Conservation (phyloP, 129 eudicot genomes). For the Ambrosia trifida region DNA sequence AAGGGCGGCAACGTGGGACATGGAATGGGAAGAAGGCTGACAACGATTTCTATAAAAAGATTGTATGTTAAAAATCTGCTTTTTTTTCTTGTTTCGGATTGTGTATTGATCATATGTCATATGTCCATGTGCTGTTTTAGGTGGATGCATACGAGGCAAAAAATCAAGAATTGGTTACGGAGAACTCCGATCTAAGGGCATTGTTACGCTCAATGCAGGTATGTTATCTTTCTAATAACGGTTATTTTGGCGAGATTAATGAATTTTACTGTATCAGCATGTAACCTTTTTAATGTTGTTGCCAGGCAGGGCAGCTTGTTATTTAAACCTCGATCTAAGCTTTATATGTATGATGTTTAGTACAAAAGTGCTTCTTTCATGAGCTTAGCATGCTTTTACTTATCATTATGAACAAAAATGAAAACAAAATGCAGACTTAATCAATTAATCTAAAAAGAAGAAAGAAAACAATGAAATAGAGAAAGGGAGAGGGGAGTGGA, state of each 20-base stretch:
- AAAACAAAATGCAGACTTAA: constrained; percentile 6
- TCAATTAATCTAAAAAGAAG: neutral
- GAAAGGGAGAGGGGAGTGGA: constrained; percentile 18
- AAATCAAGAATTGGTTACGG: constrained; percentile 90
- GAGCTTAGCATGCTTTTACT: too few relatives aligned
- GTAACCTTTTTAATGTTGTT: neutral
- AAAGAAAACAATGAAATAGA: constrained; percentile 11
- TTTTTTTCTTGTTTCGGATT: neutral
- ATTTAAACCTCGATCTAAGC: neutral
- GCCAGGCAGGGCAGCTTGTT: neutral
- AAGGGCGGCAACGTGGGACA: constrained; percentile 99
- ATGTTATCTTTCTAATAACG: neutral
- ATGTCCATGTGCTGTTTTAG: constrained; percentile 39
- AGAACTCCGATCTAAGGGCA: constrained; percentile 91
- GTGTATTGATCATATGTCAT: constrained; percentile 10
- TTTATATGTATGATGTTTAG: neutral
- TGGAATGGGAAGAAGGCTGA: constrained; percentile 98
- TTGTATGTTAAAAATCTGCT: constrained; percentile 50
- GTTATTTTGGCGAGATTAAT: neutral
- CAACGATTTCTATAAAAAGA: constrained; percentile 90
- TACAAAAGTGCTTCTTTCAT: constrained; percentile 1
- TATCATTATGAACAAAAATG: neutral
- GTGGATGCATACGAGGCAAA: constrained; percentile 96
- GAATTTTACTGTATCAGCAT: neutral
- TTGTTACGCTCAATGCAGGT: constrained; percentile 97